phyloP scores from a whole-genome alignment of 169 alveolate species.

The Cryptosporidium xiaoi region DNA sequence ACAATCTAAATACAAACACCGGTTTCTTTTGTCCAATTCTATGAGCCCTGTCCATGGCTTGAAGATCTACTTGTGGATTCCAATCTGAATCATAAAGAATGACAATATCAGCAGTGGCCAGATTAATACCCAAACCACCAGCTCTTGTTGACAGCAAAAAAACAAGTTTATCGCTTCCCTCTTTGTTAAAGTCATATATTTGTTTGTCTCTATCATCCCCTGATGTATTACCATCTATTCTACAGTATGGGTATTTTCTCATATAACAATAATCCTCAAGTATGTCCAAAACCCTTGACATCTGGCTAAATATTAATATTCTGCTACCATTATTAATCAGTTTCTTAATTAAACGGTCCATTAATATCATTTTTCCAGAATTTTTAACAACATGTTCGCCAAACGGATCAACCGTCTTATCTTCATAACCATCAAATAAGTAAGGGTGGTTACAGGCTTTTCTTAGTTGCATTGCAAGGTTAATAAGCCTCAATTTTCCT shows the following conservation, averaged over 20 bases:
- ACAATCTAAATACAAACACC: conserved; percentile 95
- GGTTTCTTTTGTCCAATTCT: conserved; percentile 97
- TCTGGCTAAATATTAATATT: conserved; percentile 91
- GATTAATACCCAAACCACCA: conserved; percentile 97
- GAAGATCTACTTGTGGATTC: conserved; percentile 97
- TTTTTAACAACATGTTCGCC: conserved; percentile 92
- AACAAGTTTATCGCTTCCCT: conserved; percentile 89
- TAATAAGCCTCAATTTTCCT: conserved; percentile 93
- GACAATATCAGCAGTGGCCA: conserved; percentile 97
- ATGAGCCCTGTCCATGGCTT: conserved; percentile 98
- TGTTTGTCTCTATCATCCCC: conserved; percentile 93
- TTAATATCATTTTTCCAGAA: conserved; percentile 91
- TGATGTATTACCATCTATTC: conserved; percentile 97
- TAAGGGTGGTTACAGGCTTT: conserved; percentile 98
- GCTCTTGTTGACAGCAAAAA: conserved; percentile 96
- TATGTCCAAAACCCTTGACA: conserved; percentile 94
- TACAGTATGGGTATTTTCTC: conserved; percentile 91
- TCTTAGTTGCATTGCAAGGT: conserved; percentile 97
- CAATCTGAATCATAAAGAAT: conserved; percentile 97
- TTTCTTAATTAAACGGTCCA: conserved; percentile 89
- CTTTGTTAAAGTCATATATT: conserved; percentile 90
- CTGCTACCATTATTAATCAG: conserved; percentile 83
- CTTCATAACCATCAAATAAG: conserved; percentile 91
- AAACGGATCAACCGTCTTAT: conserved; percentile 85
- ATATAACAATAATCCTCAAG: conserved; percentile 94